Evolutionary conservation across 2,329 filamentous ascomycete species (phyloP).

Genomic region (Lachnellula occidentalis): DNA sequence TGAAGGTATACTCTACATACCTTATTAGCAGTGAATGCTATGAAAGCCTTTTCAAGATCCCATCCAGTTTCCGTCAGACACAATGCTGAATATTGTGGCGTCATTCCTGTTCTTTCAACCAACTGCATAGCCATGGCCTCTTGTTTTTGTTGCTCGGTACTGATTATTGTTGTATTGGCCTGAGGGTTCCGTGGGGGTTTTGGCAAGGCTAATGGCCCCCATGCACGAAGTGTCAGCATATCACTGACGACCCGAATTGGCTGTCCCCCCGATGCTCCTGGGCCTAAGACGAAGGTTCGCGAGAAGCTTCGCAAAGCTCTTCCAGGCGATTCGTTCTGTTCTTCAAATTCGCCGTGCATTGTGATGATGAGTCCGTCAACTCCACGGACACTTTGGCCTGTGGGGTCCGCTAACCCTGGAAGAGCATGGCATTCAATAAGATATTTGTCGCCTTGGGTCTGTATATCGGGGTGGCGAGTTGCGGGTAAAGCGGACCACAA

Average conservation of each 20-base stretch:
- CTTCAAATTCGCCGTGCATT: conserved; percentile 81
- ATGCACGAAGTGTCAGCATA: conserved; percentile 67
- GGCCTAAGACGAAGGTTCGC: conserved; percentile 72
- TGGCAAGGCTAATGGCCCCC: conserved; percentile 42
- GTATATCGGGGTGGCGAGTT: conserved; percentile 70
- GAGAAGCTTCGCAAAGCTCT: conserved; percentile 73
- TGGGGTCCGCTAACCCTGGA: conserved; percentile 64
- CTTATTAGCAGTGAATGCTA: conserved; percentile 70
- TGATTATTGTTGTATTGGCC: conserved; percentile 13
- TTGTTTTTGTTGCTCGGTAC: conserved; percentile 37
- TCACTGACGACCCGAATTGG: conserved; percentile 73
- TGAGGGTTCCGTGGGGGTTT: conserved; percentile 1
- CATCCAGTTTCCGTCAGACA: conserved; percentile 76
- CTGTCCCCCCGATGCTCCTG: conserved; percentile 54
- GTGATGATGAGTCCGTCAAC: conserved; percentile 74
- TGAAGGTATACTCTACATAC: conserved; percentile 38
- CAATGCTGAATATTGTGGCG: conserved; percentile 68
- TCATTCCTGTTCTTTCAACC: conserved; percentile 75
- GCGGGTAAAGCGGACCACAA: conserved; percentile 65
- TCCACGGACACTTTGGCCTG: conserved; percentile 55
- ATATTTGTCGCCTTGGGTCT: conserved; percentile 64
- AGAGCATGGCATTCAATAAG: conserved; percentile 76
- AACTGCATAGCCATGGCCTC: conserved; percentile 71
- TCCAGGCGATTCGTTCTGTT: conserved; percentile 54
- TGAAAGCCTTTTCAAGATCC: conserved; percentile 70